Conservation (phyloP, 208 protist species). For the Acanthamoeba pearcei region DNA sequence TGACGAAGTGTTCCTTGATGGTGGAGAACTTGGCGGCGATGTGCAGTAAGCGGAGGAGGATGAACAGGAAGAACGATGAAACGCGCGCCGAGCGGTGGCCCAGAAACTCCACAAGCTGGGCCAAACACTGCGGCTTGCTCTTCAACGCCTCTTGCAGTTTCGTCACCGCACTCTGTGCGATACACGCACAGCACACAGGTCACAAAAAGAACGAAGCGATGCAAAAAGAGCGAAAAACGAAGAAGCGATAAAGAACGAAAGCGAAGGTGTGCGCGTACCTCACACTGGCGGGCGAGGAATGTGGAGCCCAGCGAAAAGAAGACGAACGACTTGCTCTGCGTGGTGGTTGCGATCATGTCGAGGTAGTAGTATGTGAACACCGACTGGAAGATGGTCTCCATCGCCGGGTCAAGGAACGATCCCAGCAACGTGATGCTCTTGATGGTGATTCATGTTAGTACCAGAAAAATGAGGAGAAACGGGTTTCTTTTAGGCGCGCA, state of each 20-base stretch:
- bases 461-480: neutral
- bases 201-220: neutral
- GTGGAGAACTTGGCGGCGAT: neutral
- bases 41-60: neutral
- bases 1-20: conserved; percentile 14
- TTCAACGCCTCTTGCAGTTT: neutral
- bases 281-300: neutral
- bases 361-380: conserved; percentile 68
- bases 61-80: conserved; percentile 62
- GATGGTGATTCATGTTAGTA: too few relatives aligned
- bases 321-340: neutral
- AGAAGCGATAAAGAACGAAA: neutral
- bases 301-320: conserved; percentile 48
- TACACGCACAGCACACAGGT: neutral
- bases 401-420: conserved; percentile 5
- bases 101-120: neutral
- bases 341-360: neutral
- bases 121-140: neutral
- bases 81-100: conserved; percentile 47
- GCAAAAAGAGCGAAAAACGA: neutral
- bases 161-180: neutral
- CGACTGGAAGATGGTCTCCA: conserved; percentile 15
- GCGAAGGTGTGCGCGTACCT: neutral
- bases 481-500: neutral
- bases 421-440: conserved; percentile 38